Conservation (phyloP, 169 alveolate species). For the Plasmodium relictum region DNA sequence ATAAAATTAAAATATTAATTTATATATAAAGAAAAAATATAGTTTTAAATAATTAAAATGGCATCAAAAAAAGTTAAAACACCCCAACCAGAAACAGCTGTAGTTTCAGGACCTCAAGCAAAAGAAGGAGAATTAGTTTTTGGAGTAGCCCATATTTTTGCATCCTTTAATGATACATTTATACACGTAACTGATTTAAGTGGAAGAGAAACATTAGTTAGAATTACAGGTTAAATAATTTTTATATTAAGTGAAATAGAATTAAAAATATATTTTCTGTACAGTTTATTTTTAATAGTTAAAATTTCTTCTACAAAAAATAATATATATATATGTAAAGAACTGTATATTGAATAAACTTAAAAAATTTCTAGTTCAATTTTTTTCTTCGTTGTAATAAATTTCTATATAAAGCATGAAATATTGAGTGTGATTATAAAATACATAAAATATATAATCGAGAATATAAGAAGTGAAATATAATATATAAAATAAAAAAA, state of each 20-base stretch:
- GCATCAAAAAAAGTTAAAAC: slow-evolving; percentile 73
- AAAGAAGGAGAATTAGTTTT: slow-evolving; percentile 95
- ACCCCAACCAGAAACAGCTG: slow-evolving; percentile 78
- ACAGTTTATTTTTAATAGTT: no score
- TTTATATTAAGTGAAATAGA: no score
- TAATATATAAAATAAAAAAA: no score
- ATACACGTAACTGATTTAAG: slow-evolving; percentile 99
- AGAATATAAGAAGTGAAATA: no score
- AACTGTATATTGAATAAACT: not conserved
- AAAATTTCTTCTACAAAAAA: no score
- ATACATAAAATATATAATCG: no score
- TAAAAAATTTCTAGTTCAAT: no score
- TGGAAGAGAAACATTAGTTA: slow-evolving; percentile 99
- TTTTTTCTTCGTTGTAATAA: no score
- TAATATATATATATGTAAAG: not conserved
- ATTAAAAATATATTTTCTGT: not conserved
- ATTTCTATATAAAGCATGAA: no score
- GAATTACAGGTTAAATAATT: slow-evolving; percentile 94
- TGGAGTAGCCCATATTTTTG: slow-evolving; percentile 99
- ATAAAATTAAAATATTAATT: slow-evolving; percentile 5
- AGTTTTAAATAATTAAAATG: slow-evolving; percentile 24
- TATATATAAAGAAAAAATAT: not conserved
- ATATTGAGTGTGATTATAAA: no score
- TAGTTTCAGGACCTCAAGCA: slow-evolving; percentile 88
- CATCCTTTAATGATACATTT: slow-evolving; percentile 99